phyloP scores from a whole-genome alignment of 2,329 filamentous ascomycete species.

The Aschersonia sp. region DNA sequence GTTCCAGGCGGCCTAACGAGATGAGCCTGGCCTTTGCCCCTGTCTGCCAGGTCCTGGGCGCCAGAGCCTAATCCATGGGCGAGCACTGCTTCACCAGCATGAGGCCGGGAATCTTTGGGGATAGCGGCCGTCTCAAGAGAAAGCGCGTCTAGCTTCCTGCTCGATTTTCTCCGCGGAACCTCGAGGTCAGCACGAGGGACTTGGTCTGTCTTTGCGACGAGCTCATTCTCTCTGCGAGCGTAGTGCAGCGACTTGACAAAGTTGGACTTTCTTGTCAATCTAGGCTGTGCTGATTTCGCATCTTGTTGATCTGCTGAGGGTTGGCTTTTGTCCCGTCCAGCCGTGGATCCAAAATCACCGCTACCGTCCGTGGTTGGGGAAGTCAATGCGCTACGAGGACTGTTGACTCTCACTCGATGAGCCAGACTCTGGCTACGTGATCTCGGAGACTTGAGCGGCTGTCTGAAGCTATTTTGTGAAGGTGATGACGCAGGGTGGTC shows the following conservation, averaged over 20 bases:
- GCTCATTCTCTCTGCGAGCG: neutral
- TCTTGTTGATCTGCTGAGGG: neutral
- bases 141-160: constrained; percentile 1
- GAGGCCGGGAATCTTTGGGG: too few relatives aligned
- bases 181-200: neutral
- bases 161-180: constrained; percentile 6
- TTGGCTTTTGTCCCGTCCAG: neutral
- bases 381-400: neutral
- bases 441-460: constrained; percentile 5
- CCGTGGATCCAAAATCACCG: neutral
- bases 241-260: neutral
- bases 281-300: neutral
- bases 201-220: constrained; percentile 1
- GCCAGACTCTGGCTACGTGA: constrained; percentile 3
- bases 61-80: too few relatives aligned
- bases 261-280: neutral
- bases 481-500: constrained; percentile 14
- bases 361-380: constrained; percentile 5
- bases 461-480: constrained; percentile 4
- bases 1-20: neutral
- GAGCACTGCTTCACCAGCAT: too few relatives aligned
- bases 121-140: too few relatives aligned
- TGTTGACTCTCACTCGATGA: neutral
- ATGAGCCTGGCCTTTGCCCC: neutral
- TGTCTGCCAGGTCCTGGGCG: neutral